Evolutionary conservation across 345 rosid genomes (phyloP).

Genomic region (Citrus cavaleriei): DNA sequence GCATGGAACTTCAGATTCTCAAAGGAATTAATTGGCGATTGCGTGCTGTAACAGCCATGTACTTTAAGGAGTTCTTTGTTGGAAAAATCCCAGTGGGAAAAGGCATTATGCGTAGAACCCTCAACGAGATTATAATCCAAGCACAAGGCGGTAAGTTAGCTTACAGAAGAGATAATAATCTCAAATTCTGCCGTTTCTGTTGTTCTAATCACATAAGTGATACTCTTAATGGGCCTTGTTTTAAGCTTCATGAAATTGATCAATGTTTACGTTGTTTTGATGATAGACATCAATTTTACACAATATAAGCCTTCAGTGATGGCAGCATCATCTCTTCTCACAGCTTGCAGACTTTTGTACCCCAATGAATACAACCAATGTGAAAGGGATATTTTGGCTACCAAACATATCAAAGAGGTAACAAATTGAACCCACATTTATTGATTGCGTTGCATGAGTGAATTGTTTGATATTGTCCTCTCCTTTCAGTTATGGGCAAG

Average conservation of each 20-base stretch:
- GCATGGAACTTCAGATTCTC: background rate
- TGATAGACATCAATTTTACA: constrained; percentile 1
- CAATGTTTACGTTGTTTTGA: background rate
- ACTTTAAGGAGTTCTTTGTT: background rate
- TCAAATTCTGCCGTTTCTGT: too few relatives aligned
- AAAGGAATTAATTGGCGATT: too few relatives aligned
- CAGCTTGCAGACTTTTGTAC: background rate
- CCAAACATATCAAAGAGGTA: background rate
- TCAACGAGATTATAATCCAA: background rate
- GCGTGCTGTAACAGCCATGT: background rate
- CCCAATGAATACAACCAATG: background rate
- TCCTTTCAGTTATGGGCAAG: too few relatives aligned
- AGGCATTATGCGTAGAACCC: background rate
- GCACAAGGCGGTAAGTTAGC: background rate
- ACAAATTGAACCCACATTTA: background rate
- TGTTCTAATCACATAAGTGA: too few relatives aligned
- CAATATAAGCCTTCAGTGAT: constrained; percentile 4
- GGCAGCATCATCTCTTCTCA: constrained; percentile 3
- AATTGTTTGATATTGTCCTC: too few relatives aligned
- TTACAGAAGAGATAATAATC: background rate
- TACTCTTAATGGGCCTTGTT: too few relatives aligned
- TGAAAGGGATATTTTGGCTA: background rate
- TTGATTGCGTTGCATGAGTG: background rate
- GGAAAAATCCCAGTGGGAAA: background rate
- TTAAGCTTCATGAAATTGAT: too few relatives aligned